Evolutionary conservation across 2,329 filamentous ascomycete species (phyloP).

Genomic region (Aspergillus hiratsukae): DNA sequence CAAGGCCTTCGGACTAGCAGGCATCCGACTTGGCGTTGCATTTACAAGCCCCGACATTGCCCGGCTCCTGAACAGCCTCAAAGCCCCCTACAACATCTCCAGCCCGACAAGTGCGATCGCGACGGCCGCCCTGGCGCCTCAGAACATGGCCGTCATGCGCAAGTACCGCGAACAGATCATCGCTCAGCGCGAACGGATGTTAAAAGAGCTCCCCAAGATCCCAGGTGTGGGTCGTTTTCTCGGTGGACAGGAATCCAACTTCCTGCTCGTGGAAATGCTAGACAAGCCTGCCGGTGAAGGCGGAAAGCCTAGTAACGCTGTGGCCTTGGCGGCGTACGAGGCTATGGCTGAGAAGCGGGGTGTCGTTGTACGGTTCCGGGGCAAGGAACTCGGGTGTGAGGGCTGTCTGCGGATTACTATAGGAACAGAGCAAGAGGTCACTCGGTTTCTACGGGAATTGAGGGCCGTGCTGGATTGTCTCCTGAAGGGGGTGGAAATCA

Average conservation of each 20-base stretch:
- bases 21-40: constrained; percentile 82
- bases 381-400: constrained; percentile 83
- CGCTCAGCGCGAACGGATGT: constrained; percentile 69
- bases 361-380: constrained; percentile 89
- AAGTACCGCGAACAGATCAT: constrained; percentile 66
- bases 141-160: constrained; percentile 70
- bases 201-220: constrained; percentile 68
- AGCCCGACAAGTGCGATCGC: constrained; percentile 82
- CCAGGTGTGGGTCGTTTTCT: constrained; percentile 74
- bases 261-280: constrained; percentile 84
- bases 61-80: constrained; percentile 78
- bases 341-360: constrained; percentile 77
- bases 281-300: constrained; percentile 51
- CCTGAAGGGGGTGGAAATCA: constrained; percentile 34
- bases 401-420: constrained; percentile 90
- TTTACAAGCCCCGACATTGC: constrained; percentile 76
- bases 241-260: constrained; percentile 80
- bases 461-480: constrained; percentile 48
- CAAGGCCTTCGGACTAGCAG: constrained; percentile 93
- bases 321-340: constrained; percentile 77
- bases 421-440: constrained; percentile 82
- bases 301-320: constrained; percentile 72
- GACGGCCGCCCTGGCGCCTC: constrained; percentile 61
- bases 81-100: constrained; percentile 94
- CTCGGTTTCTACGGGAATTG: constrained; percentile 69